Percentiles rank a stretch among this genome's conserved stretches.
These are phyloP conservation scores for Candida germanica DNA, from an alignment of 805 yeast species.

Conservation along the genomic window DNA sequence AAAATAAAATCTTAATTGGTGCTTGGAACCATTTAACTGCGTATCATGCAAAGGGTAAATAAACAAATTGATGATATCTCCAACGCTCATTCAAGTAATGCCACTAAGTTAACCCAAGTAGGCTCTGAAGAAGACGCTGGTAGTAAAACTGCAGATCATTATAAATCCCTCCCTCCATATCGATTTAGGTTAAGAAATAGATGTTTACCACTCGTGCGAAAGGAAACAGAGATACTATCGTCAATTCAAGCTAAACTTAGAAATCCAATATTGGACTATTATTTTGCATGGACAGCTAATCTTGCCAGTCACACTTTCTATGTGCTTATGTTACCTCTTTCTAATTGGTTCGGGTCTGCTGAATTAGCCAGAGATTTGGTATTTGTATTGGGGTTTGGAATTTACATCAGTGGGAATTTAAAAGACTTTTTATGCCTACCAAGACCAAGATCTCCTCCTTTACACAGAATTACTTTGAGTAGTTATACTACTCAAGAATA, in stretches of 20 bases:
- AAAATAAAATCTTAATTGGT: too few species aligned
- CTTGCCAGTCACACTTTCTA: conserved; percentile 93
- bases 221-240: conserved; percentile 62
- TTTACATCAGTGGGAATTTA: conserved; percentile 65
- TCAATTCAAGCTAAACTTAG: conserved; percentile 53
- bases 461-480: conserved; percentile 84
- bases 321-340: conserved; percentile 81
- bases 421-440: conserved; percentile 90
- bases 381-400: conserved; percentile 63
- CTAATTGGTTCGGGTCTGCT: conserved; percentile 75
- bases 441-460: conserved; percentile 88
- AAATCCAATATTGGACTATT: conserved; percentile 55
- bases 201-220: conserved; percentile 54
- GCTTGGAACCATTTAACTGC: too few species aligned
- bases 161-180: conserved; percentile 49
- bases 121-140: conserved; percentile 3
- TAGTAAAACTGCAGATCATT: conserved; percentile 60
- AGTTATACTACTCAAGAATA: conserved; percentile 90
- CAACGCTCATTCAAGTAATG: neutral
- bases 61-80: too few species aligned
- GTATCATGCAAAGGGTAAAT: too few species aligned
- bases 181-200: conserved; percentile 53
- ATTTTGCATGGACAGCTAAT: conserved; percentile 84
- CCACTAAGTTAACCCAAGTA: neutral
- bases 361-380: conserved; percentile 57